Evolutionary conservation across 805 yeast genomes (phyloP), one percentile per base, ranked within the genome.

Genomic region (Trichomonascus vanleenenianus): DNA sequence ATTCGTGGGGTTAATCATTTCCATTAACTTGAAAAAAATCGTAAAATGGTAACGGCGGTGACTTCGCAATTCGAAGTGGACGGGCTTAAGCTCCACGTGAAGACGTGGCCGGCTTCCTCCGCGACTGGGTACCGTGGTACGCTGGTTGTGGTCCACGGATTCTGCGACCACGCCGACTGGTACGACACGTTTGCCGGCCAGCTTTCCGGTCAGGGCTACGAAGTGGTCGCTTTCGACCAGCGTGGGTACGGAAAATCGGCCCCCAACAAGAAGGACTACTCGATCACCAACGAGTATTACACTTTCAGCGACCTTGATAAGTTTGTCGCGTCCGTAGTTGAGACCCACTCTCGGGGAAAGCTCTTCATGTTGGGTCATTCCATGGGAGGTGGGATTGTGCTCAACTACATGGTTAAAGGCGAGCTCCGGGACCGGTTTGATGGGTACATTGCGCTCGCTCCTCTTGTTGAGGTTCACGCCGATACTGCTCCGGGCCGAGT

Each of bases 191-290:
- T 59, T 42, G 63, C 62, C 52, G 54, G 61, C 5, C 33, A 39
- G 2, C 46, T 66, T 5, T 57, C 64, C 3, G 48, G 40, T 10
- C 50, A 45, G 1, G 71, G 71, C 31, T 60, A 58, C 50, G 66
- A 60, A 39, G 60, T 64, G n/a, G 56, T 61, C 6, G 53, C 54
- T 10, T 64, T 60, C 44, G 72, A 67, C 48, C 69, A 64, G 54
- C 61, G 72, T 11, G 72, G 72, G 1, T 59, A 59, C 33, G 72
- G 72, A 16, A 44, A 45, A 20, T 62, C 70, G 2, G 59, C 67
- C 16, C 43, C 42, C 18, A 19, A 53, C 20, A 50, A 51, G 27
- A 53, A 56, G 42, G 56, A 58, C 6, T 59, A 48, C 45, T 71
- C 69, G 15, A 38, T 53, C 38, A 60, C 65, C 30, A 57, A 59